Base-by-base conservation (phyloP, 257 asterid species). In the Galeopsis tetrahit region DNA sequence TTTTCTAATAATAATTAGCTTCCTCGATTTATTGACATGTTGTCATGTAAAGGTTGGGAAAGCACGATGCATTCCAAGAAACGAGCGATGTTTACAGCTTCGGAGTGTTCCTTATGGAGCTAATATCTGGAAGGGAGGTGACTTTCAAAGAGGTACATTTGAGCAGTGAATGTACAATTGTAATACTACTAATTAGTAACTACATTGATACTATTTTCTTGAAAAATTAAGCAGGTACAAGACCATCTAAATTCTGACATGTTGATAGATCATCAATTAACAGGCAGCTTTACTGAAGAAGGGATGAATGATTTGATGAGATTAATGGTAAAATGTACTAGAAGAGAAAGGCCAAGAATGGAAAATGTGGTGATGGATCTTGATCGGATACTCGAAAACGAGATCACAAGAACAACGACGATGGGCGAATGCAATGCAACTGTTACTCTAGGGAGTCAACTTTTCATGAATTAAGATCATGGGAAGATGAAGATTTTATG, bases 21-120 rank as follows among this genome's bases (percentile, higher is more conserved):
- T 52, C 17, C 8, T 35, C 21, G 10, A 10, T 62, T 39, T 36
- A 7, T 42, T 80, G 39, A 73, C 58, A 53, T 5, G 36, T 60
- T 46, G 9, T 71, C 32, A 21, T 75, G 40, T 10, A 49, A 52
- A 89, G 96, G 90, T 74, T 80, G 40, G 84, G 66, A 40, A 74
- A 57, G 40, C 44, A 10, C 4, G 82, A 74, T n/a, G 44, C 49
- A 17, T 67, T 57, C 39, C 39, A 46, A 17, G 94, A 85, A 63
- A 49, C 60, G 57, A 87, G 70, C 36, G 97, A 91, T 56, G 82
- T 87, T 33, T 89, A 89, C 80, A 85, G 96, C 85, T 91, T 89
- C 6, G 97, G 97, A 0, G 71, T 86, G 14, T 89, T 91, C 73
- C 81, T 91, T 14, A 34, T 84, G 74, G 97, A 91, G 86, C 90